Evolutionary conservation across 2,329 filamentous ascomycete genomes (phyloP).

Genomic region (Hyphodiscus sp.): DNA sequence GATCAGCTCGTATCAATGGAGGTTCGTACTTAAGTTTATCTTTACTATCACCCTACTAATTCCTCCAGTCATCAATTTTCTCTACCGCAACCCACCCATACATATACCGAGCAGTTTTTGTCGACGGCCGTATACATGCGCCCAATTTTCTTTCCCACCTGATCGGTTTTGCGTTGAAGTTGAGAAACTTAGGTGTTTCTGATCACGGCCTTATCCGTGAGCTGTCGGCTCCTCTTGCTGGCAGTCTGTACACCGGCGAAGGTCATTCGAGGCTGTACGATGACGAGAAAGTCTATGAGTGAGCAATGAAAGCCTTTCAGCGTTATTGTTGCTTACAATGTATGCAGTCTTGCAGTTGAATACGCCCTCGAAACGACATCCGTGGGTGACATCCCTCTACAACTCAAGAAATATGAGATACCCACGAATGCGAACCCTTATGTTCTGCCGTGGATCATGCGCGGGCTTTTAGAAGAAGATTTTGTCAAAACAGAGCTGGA

Average conservation of each 20-base stretch:
- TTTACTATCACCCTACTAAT: constrained; percentile 18
- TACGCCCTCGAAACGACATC: constrained; percentile 68
- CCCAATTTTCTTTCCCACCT: constrained; percentile 92
- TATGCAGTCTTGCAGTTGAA: constrained; percentile 55
- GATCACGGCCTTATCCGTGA: constrained; percentile 93
- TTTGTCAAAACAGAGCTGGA: constrained; percentile 77
- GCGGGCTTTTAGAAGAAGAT: constrained; percentile 86
- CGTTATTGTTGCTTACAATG: constrained; percentile 6
- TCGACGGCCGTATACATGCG: constrained; percentile 86
- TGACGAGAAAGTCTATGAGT: constrained; percentile 77
- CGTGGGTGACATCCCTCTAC: constrained; percentile 41
- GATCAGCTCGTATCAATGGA: constrained; percentile 94
- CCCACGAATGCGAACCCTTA: constrained; percentile 67
- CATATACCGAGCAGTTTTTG: constrained; percentile 91
- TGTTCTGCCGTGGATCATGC: constrained; percentile 90
- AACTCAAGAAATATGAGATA: constrained; percentile 45
- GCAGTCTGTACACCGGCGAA: constrained; percentile 84
- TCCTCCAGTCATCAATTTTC: constrained; percentile 69
- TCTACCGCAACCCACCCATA: constrained; percentile 82
- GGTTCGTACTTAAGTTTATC: constrained; percentile 36
- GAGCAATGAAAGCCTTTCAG: constrained; percentile 27
- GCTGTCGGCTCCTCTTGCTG: constrained; percentile 79
- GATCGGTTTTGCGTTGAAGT: constrained; percentile 85
- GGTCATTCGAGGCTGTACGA: constrained; percentile 93
- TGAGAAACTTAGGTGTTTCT: constrained; percentile 86